A percentile compares a stretch with the other conserved stretches of the same genome.
These are phyloP conservation scores for Thamnidium elegans DNA, from an alignment of 192 early-diverging fungal genomes.

Conservation along the genomic window DNA sequence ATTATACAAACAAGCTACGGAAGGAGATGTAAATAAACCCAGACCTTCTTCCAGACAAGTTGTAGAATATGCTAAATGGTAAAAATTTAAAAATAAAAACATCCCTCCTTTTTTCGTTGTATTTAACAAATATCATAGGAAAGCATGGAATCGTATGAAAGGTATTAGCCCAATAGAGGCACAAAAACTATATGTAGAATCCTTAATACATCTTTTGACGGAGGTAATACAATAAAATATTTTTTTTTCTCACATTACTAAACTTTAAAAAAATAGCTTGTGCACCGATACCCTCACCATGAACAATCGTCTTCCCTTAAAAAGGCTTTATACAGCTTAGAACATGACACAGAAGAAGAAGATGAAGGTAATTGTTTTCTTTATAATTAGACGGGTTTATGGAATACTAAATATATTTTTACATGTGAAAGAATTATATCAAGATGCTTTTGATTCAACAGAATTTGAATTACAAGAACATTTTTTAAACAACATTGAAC, in stretches of 20 bases:
- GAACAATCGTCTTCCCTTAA: slow-evolving; percentile 11
- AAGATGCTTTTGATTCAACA: slow-evolving; percentile 9
- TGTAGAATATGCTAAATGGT: slow-evolving; percentile 32
- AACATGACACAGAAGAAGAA: slow-evolving; percentile 3
- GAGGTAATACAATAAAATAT: slow-evolving; percentile 15
- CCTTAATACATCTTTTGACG: slow-evolving; percentile 18
- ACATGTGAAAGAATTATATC: not conserved
- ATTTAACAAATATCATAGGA: slow-evolving; percentile 15
- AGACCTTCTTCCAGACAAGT: slow-evolving; percentile 23
- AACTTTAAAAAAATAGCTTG: slow-evolving; percentile 3
- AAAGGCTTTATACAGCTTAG: slow-evolving; percentile 14
- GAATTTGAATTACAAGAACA: slow-evolving; percentile 7
- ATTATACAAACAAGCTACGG: slow-evolving; percentile 32
- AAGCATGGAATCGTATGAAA: slow-evolving; percentile 30
- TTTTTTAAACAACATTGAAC: slow-evolving; percentile 7
- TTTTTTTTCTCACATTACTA: not conserved
- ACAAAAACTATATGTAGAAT: slow-evolving; percentile 30
- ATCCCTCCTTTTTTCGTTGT: not conserved
- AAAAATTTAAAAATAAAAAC: not conserved
- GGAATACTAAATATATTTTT: not conserved
- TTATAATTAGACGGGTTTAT: not conserved
- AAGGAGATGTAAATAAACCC: slow-evolving; percentile 20
- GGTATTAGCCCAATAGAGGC: slow-evolving; percentile 23
- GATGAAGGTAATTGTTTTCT: slow-evolving; percentile 1
- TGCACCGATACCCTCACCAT: slow-evolving; percentile 11